phyloP scores from a whole-genome alignment of 345 rosid genomes.

The Ailanthus altissimus region DNA sequence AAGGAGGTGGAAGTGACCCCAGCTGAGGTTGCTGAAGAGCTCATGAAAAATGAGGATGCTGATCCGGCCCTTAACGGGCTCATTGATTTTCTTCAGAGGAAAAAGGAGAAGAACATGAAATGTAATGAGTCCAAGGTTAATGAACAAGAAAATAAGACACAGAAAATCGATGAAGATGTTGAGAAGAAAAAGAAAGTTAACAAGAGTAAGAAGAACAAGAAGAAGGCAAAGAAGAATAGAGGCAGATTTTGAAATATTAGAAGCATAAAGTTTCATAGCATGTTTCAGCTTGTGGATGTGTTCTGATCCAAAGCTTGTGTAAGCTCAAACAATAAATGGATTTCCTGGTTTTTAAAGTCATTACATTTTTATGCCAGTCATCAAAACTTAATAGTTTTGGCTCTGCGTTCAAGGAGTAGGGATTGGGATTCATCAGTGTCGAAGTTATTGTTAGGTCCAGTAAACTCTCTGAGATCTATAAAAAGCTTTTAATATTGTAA shows the following conservation, averaged over 20 bases:
- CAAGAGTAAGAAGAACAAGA: neutral
- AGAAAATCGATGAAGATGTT: neutral
- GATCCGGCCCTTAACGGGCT: slow-evolving; percentile 40
- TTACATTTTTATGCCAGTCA: too few relatives aligned
- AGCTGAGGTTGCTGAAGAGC: slow-evolving; percentile 50
- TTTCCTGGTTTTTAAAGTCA: too few relatives aligned
- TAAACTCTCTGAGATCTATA: too few relatives aligned
- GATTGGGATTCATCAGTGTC: too few relatives aligned
- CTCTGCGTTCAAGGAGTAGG: too few relatives aligned
- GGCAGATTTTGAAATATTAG: neutral
- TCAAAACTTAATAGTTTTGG: too few relatives aligned
- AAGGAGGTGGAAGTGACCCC: slow-evolving; percentile 41
- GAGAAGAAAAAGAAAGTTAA: neutral
- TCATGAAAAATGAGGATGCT: slow-evolving; percentile 47
- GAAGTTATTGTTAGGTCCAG: too few relatives aligned
- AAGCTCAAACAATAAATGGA: neutral
- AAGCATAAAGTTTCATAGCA: too few relatives aligned
- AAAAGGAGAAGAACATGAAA: slow-evolving; percentile 11
- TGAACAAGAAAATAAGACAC: slow-evolving; percentile 5
- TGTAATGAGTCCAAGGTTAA: neutral
- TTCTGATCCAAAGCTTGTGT: too few relatives aligned
- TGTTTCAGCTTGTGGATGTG: too few relatives aligned
- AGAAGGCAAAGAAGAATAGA: neutral
- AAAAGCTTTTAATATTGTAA: too few relatives aligned
- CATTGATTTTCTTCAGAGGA: slow-evolving; percentile 29